phyloP scores from a whole-genome alignment of 257 asterid genomes.

The Lycium ferocissimum region DNA sequence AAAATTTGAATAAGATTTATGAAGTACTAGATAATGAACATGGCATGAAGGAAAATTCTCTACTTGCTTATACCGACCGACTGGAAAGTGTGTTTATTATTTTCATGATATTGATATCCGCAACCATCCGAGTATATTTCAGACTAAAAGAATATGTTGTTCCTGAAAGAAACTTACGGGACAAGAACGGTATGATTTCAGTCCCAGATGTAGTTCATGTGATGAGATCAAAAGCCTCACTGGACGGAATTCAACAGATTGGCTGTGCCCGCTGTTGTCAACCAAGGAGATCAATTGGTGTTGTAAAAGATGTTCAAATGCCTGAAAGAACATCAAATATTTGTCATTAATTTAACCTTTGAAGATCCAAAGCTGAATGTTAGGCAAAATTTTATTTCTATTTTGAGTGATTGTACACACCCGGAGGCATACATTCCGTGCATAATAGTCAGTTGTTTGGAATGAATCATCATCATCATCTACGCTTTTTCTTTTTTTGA shows the following conservation, averaged over 20 bases:
- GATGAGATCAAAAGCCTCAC: constrained; percentile 76
- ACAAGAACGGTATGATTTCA: constrained; percentile 74
- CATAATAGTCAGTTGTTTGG: constrained; percentile 75
- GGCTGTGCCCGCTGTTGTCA: constrained; percentile 79
- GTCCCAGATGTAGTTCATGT: constrained; percentile 77
- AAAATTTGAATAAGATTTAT: not conserved
- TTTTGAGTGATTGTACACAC: constrained; percentile 48
- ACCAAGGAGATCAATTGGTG: constrained; percentile 72
- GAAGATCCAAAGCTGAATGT: not conserved
- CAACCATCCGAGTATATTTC: not conserved
- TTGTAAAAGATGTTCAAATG: constrained; percentile 89
- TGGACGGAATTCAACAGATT: constrained; percentile 78
- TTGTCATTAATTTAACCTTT: not conserved
- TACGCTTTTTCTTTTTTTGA: too few species aligned
- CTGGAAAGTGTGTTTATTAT: not conserved
- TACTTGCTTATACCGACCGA: not conserved
- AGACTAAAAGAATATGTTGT: not conserved
- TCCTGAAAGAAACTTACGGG: constrained; percentile 62
- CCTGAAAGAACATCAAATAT: constrained; percentile 48
- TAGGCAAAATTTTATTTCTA: not conserved
- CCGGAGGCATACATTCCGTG: constrained; percentile 83
- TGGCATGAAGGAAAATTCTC: not conserved
- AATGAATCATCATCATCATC: constrained; percentile 64
- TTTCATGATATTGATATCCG: not conserved
- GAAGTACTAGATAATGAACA: not conserved